Percentiles rank a stretch among this genome's conserved stretches.
Evolutionary conservation across 2,329 filamentous ascomycete genomes (phyloP).

Genomic region (Aschersonia sp.): DNA sequence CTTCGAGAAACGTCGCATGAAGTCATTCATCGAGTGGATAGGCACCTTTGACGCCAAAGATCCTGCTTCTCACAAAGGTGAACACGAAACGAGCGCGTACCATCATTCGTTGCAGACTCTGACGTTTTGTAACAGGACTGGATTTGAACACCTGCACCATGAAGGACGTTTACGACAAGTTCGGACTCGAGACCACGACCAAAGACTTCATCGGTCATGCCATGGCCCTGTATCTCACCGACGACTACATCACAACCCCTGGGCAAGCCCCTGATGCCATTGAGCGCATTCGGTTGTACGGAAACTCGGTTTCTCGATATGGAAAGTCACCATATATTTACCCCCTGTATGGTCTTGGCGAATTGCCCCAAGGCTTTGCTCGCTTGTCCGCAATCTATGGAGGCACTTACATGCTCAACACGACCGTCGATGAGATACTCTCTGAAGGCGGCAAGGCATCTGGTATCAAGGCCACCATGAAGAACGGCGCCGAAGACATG

Average conservation of each 20-base stretch:
- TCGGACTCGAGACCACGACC: conserved; percentile 76
- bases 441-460: conserved; percentile 77
- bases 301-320: conserved; percentile 93
- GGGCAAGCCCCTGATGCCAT: conserved; percentile 74
- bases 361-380: conserved; percentile 94
- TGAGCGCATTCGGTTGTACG: conserved; percentile 86
- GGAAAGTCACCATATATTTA: conserved; percentile 99
- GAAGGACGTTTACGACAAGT: conserved; percentile 99
- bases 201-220: conserved; percentile 95
- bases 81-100: no score
- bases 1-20: conserved; percentile 94
- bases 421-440: conserved; percentile 74
- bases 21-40: conserved; percentile 93
- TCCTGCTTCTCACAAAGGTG: conserved; percentile 78
- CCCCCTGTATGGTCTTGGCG: conserved; percentile 90
- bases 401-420: conserved; percentile 99
- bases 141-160: conserved; percentile 69
- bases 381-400: conserved; percentile 96
- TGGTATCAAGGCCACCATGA: conserved; percentile 96
- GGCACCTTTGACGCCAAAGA: conserved; percentile 74
- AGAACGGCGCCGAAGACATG: conserved; percentile 67
- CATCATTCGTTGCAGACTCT: no score
- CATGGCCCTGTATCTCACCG: conserved; percentile 90
- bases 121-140: conserved; percentile 41
- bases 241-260: conserved; percentile 64